Base-by-base conservation (phyloP, 192 early-diverging fungal genomes). In the Linderina pennispora region DNA sequence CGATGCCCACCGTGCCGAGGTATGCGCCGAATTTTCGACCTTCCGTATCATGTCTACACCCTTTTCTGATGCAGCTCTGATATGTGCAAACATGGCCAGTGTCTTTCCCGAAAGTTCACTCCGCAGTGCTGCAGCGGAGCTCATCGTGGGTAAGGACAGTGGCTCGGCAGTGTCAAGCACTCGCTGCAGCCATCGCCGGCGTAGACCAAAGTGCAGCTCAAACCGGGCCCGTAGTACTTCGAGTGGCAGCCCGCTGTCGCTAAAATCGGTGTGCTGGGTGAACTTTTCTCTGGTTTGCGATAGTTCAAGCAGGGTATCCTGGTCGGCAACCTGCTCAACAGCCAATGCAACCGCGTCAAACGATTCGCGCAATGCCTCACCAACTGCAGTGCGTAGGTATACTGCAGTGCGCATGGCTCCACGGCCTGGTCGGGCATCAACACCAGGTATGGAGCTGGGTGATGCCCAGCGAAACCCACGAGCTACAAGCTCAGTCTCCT, bases 401-500 rank as follows among this genome's bases (percentile, higher is more conserved):
- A 49, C 50, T 11, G 31, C 40, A 44, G 37, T 40, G 6, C 45
- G 17, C 13, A 47, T 48, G 13, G 59, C 67, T 6, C 31, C 51
- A 1, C 55, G 48, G n/a, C 50, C n/a, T 23, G 13, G 23, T 40
- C 40, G 5, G 52, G 36, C 16, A 55, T 50, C 23, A 55, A 23
- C 4, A n/a, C n/a, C n/a, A n/a, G n/a, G n/a, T n/a, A n/a, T n/a
- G n/a, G n/a, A n/a, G n/a, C n/a, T n/a, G n/a, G n/a, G n/a, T n/a
- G n/a, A n/a, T n/a, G n/a, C n/a, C n/a, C n/a, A n/a, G n/a, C 60
- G 55, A 16, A 63, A 55, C 10, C 67, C 67, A 0, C 50, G 19
- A 0, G 45, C 11, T 1, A 70, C 51, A 48, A 70, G 48, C 16
- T 51, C 55, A 2, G 63, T 20, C 7, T 70, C 67, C 33, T 55